Conservation (phyloP, 2,329 filamentous ascomycete species). For the Colletotrichum limetticola region DNA sequence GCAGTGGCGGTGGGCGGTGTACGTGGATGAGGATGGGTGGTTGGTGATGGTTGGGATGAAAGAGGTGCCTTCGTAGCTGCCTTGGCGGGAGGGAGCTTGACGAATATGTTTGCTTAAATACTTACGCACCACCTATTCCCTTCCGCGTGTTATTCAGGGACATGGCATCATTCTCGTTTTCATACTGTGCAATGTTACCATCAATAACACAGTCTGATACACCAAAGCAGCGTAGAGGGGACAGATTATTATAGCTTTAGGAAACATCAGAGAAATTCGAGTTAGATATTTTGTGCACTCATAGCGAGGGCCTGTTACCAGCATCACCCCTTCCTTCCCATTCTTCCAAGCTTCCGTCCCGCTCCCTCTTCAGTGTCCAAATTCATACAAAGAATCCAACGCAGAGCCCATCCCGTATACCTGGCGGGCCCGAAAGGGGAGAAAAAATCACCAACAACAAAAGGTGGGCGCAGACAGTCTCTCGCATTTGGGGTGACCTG, state of each 20-base stretch:
- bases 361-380: not conserved
- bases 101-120: too few species aligned
- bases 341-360: conserved; percentile 1
- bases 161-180: not conserved
- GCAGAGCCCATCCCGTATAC: conserved; percentile 19
- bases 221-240: not conserved
- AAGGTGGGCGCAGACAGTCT: not conserved
- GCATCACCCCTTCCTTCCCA: not conserved
- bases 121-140: too few species aligned
- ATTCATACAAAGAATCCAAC: conserved; percentile 10
- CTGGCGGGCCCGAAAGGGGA: not conserved
- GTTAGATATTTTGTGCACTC: conserved; percentile 22
- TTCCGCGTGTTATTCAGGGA: not conserved
- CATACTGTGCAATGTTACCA: not conserved
- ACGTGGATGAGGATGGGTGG: too few species aligned
- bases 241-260: conserved; percentile 25
- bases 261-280: conserved; percentile 16
- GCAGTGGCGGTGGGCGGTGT: too few species aligned
- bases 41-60: too few species aligned
- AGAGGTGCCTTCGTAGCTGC: too few species aligned
- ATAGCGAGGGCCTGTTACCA: conserved; percentile 5
- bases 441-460: not conserved
- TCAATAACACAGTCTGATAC: not conserved
- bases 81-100: too few species aligned
- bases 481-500: conserved; percentile 4